Percentiles rank a stretch among this genome's conserved stretches.
These are phyloP conservation scores for Cytospora piceicola DNA, from an alignment of 2,329 filamentous ascomycete species.

Conservation along the genomic window DNA sequence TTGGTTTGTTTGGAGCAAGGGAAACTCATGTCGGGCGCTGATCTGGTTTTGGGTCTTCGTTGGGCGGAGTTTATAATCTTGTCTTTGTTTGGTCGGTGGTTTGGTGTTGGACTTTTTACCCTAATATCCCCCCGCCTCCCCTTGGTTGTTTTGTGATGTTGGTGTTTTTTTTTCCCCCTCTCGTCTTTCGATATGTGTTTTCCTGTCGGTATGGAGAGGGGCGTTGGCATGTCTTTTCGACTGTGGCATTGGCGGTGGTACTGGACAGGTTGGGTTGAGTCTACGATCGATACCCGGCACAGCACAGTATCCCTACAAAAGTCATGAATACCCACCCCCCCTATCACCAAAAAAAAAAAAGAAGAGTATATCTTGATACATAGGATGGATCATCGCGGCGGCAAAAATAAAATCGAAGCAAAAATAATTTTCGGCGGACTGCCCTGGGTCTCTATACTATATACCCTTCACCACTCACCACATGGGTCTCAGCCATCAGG, in stretches of 20 bases:
- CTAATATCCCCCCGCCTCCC: conserved; percentile 15
- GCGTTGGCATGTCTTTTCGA: conserved; percentile 16
- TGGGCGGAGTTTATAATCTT: conserved; percentile 28
- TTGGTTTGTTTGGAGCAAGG: conserved; percentile 25
- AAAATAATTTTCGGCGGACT: conserved; percentile 15
- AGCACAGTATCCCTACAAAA: conserved; percentile 22
- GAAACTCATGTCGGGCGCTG: conserved; percentile 29
- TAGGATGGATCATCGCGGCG: conserved; percentile 17
- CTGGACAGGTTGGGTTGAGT: conserved; percentile 18
- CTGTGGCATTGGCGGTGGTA: conserved; percentile 16
- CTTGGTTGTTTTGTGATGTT: conserved; percentile 11
- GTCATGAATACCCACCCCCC: conserved; percentile 11
- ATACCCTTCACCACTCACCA: not conserved
- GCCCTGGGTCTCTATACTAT: not conserved
- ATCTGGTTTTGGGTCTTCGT: conserved; percentile 27
- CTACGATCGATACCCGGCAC: conserved; percentile 24
- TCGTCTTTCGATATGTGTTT: conserved; percentile 4
- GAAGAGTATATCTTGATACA: conserved; percentile 25
- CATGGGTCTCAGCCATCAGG: not conserved
- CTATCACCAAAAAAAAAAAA: conserved; percentile 16
- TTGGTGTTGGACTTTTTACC: conserved; percentile 22
- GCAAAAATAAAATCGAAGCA: conserved; percentile 23
- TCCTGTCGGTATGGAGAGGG: conserved; percentile 14
- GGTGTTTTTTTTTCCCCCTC: conserved; percentile 7
- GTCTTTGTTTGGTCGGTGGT: conserved; percentile 19